Evolutionary conservation across 768 basidiomycete species (phyloP), one percentile per base, ranked within the genome.

Genomic region (Suillus cothurnatus): DNA sequence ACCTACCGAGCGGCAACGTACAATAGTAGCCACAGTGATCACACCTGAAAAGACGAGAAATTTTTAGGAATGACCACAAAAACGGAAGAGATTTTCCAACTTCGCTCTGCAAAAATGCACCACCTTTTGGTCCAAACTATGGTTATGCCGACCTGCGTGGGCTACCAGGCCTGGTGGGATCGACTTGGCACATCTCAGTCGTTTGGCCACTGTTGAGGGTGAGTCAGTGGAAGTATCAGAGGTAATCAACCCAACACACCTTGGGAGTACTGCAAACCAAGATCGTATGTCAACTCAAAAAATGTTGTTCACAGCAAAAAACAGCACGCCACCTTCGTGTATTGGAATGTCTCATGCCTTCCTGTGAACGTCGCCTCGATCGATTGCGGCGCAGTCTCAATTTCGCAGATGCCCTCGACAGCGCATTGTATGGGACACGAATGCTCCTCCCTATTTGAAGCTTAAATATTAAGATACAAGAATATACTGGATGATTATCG

Each of bases 341-440:
- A 89, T 69, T 85, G 82, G 68, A 88, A 89, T 1, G 82, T 86
- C 65, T 87, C 85, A 58, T 88, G 84, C 64, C 73, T 77, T 0
- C 88, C 88, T 0, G 81, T 83, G 67, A 89, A 89, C 0, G 86
- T 88, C 6, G 86, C 85, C 68, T 88, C 84, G 39, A 89, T 81
- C 0, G 86, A 84, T 61, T 85, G 82, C 0, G 88, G 88, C 0
- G 81, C 77, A 0, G 83, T 86, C 61, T 88, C 82, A 17, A 89
- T 88, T 55, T 87, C 79, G 63, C 88, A 89, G 23, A 83, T 84
- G 4, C 88, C 88, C 1, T 71, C 68, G 0, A 80, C 76, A 21
- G 74, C 67, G 64, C 88, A 89, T 3, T 76, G 45, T 0, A 77
- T 71, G 17, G 69, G 58, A 66, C 87, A 88, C 21, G 78, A 62